Evolutionary conservation across 257 asterid species (phyloP).

Genomic region (Solanum infundibuliforme): DNA sequence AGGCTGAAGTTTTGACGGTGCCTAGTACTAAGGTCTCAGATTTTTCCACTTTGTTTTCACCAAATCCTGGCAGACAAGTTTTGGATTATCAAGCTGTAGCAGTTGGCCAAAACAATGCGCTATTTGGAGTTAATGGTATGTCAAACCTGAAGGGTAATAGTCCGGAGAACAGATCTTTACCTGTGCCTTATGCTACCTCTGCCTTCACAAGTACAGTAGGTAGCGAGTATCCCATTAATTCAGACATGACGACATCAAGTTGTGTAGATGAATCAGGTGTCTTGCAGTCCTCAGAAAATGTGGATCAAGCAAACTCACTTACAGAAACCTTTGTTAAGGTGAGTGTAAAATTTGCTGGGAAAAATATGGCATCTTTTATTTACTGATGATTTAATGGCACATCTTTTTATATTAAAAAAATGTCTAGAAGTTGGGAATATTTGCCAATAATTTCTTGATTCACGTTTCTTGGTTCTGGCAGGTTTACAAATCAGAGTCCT

Average conservation of each 20-base stretch:
- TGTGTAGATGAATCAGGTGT: conserved; percentile 85
- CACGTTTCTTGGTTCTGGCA: conserved; percentile 10
- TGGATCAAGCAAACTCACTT: conserved; percentile 49
- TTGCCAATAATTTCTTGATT: neutral
- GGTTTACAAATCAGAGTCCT: conserved; percentile 90
- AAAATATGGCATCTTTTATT: neutral
- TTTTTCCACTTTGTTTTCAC: conserved; percentile 49
- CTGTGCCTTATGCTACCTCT: conserved; percentile 46
- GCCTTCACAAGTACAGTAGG: conserved; percentile 37
- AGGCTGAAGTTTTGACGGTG: conserved; percentile 40
- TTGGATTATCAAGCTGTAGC: conserved; percentile 37
- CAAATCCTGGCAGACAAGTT: conserved; percentile 53
- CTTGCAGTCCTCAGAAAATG: conserved; percentile 75
- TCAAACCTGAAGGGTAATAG: conserved; percentile 32
- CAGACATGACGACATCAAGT: conserved; percentile 71
- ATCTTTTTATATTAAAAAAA: neutral
- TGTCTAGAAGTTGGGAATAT: neutral
- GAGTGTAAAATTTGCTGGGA: neutral
- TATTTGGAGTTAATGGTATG: conserved; percentile 41
- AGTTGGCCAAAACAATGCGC: conserved; percentile 38
- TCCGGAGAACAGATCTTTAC: conserved; percentile 32
- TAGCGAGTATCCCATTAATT: conserved; percentile 43
- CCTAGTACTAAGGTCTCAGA: conserved; percentile 51
- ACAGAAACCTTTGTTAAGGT: conserved; percentile 89
- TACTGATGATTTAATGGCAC: neutral